phyloP scores from a whole-genome alignment of 805 yeast genomes.

The Vanderwaltozyma verrucispora region DNA sequence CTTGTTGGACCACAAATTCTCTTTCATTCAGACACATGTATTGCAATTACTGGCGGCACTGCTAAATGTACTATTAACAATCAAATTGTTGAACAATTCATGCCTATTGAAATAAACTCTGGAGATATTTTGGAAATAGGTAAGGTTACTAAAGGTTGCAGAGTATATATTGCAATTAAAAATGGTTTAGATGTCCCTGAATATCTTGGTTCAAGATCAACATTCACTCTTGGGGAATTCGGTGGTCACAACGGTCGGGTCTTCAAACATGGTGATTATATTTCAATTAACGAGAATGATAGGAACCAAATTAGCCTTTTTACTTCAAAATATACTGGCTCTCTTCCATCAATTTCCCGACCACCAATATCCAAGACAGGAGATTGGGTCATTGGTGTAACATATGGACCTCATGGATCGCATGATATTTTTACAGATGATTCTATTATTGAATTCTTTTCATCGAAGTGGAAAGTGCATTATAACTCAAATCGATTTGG shows the following conservation, averaged over 20 bases:
- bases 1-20: conserved; percentile 75
- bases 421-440: conserved; percentile 86
- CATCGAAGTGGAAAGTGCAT: conserved; percentile 83
- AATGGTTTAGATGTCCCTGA: conserved; percentile 93
- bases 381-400: conserved; percentile 80
- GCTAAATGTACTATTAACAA: conserved; percentile 61
- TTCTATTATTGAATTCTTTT: conserved; percentile 64
- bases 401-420: conserved; percentile 96
- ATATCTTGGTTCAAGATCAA: conserved; percentile 91
- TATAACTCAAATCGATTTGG: conserved; percentile 97
- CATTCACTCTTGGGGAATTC: conserved; percentile 84
- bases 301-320: too few relatives aligned
- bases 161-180: conserved; percentile 81
- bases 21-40: conserved; percentile 71
- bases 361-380: conserved; percentile 23
- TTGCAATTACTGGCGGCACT: conserved; percentile 83
- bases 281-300: not conserved
- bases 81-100: conserved; percentile 47
- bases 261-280: conserved; percentile 70
- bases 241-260: conserved; percentile 95
- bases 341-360: too few relatives aligned
- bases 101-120: conserved; percentile 55
- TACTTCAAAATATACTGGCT: too few relatives aligned
- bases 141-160: conserved; percentile 70
- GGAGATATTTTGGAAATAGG: conserved; percentile 81